phyloP scores from a whole-genome alignment of 345 rosid genomes.

The Aquilaria yunnanensis region DNA sequence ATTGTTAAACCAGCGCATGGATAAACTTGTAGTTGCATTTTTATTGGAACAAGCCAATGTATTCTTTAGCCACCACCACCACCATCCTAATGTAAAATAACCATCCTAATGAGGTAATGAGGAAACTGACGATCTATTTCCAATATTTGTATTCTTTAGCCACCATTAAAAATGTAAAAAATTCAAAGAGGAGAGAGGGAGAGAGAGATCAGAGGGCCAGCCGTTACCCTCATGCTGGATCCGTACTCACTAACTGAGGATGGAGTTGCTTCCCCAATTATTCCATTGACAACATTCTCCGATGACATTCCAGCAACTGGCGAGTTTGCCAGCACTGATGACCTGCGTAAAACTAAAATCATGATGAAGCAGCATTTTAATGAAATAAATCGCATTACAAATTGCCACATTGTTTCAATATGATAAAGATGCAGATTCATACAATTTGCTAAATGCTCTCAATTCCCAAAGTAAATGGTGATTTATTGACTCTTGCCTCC shows the following conservation, averaged over 20 bases:
- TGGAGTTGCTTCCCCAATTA: constrained; percentile 46
- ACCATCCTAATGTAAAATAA: not conserved
- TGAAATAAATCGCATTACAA: not conserved
- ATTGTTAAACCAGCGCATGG: not conserved
- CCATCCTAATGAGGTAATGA: not conserved
- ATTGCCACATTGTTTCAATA: not conserved
- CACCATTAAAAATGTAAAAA: no score
- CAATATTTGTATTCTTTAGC: no score
- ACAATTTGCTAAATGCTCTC: not conserved
- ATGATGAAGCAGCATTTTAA: not conserved
- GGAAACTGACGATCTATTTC: no score
- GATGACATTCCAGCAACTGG: constrained; percentile 54
- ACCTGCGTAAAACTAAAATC: constrained; percentile 39
- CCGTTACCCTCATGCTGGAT: constrained; percentile 69
- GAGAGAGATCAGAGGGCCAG: not conserved
- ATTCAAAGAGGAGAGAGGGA: no score
- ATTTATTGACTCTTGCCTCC: no score
- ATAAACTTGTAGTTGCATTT: not conserved
- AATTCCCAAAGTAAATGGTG: no score
- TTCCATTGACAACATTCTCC: constrained; percentile 68
- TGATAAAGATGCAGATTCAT: not conserved
- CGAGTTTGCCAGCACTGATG: constrained; percentile 44
- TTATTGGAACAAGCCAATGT: not conserved
- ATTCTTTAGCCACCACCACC: not conserved
- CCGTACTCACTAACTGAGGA: constrained; percentile 52